These are phyloP conservation scores for Entomortierella parvispora DNA, from an alignment of 192 early-diverging fungal genomes.

Conservation along the genomic window DNA sequence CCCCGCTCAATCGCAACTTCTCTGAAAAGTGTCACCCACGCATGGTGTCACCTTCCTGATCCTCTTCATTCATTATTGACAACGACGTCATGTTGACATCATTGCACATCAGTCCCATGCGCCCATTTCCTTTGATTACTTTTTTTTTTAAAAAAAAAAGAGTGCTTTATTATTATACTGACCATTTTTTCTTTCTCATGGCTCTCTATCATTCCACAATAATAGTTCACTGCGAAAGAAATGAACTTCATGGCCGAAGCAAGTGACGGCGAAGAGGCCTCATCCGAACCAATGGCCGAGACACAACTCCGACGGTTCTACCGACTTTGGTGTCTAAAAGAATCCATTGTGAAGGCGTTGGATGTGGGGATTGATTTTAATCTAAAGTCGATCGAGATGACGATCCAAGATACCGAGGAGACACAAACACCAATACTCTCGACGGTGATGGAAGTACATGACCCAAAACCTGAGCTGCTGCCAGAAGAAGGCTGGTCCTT, in stretches of 20 bases:
- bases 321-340: slow-evolving; percentile 62
- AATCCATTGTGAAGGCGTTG: slow-evolving; percentile 63
- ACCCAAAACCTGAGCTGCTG: slow-evolving; percentile 11
- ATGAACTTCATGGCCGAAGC: slow-evolving; percentile 14
- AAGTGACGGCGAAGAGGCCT: neutral
- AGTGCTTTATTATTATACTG: neutral
- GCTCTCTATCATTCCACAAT: neutral
- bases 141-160: too few relatives aligned
- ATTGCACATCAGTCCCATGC: too few relatives aligned
- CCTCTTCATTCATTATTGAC: too few relatives aligned
- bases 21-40: too few relatives aligned
- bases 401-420: slow-evolving; percentile 20
- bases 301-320: slow-evolving; percentile 53
- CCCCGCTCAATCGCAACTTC: too few relatives aligned
- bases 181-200: neutral
- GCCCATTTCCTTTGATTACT: too few relatives aligned
- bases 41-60: too few relatives aligned
- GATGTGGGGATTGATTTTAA: slow-evolving; percentile 61
- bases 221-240: slow-evolving; percentile 35
- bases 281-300: neutral
- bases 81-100: too few relatives aligned
- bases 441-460: slow-evolving; percentile 10
- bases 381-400: slow-evolving; percentile 54
- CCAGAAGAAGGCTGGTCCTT: slow-evolving; percentile 27
- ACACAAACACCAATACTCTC: slow-evolving; percentile 16